Percentiles rank a stretch among this genome's conserved stretches.
Conservation (phyloP, 495 filamentous ascomycete species). For the Hyaloscypha finlandica region DNA sequence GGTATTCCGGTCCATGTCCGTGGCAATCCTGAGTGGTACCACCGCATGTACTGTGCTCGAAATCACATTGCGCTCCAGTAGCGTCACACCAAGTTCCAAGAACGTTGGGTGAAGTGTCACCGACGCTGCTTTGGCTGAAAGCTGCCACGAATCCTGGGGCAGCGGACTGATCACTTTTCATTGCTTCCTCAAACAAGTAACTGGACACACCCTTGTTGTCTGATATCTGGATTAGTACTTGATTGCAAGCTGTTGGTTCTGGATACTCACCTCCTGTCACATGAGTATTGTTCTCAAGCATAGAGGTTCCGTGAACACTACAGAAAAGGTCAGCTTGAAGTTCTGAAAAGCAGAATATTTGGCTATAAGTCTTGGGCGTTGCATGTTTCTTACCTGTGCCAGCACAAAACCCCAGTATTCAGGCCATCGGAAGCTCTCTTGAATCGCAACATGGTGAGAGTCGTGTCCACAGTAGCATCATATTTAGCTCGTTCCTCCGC, state of each 20-base stretch:
- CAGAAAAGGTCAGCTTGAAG: background rate
- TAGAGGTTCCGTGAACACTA: slow-evolving; percentile 70
- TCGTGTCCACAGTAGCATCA: slow-evolving; percentile 73
- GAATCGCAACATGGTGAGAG: slow-evolving; percentile 82
- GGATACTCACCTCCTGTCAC: slow-evolving; percentile 60
- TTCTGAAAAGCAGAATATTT: background rate
- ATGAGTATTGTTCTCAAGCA: slow-evolving; percentile 91
- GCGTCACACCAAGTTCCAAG: slow-evolving; percentile 81
- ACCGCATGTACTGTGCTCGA: slow-evolving; percentile 74
- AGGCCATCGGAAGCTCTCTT: slow-evolving; percentile 58
- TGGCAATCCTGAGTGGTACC: slow-evolving; percentile 75
- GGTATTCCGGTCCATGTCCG: slow-evolving; percentile 80
- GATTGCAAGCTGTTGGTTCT: background rate
- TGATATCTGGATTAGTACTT: slow-evolving; percentile 7
- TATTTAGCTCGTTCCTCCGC: slow-evolving; percentile 75
- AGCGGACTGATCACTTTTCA: slow-evolving; percentile 46
- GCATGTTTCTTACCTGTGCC: slow-evolving; percentile 50
- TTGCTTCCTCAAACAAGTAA: slow-evolving; percentile 76
- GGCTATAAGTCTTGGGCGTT: background rate
- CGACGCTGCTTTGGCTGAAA: slow-evolving; percentile 92
- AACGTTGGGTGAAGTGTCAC: slow-evolving; percentile 88
- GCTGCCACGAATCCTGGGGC: slow-evolving; percentile 76
- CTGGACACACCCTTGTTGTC: slow-evolving; percentile 97
- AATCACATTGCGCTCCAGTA: slow-evolving; percentile 62
- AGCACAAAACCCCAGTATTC: slow-evolving; percentile 79